Evolutionary conservation across 73 alveolate species (phyloP).

Genomic region (Tetrahymena malaccensis): DNA sequence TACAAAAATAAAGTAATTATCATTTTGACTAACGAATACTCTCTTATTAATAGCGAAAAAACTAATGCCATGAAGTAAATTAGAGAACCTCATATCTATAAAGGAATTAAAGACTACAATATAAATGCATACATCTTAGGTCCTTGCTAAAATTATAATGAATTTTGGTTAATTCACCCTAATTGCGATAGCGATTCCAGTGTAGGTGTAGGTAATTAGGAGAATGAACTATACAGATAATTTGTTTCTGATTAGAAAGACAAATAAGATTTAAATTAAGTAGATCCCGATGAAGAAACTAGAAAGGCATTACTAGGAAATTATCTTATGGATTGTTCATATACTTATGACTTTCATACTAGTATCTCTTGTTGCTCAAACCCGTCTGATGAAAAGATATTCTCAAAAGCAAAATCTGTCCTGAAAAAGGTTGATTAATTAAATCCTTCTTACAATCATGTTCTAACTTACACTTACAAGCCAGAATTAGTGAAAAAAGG

Average conservation of each 20-base stretch:
- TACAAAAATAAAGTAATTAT: not conserved
- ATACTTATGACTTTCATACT: not conserved
- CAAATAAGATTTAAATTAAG: not conserved
- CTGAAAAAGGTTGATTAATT: not conserved
- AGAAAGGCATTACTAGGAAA: not conserved
- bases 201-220: not conserved
- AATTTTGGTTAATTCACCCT: not conserved
- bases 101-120: not conserved
- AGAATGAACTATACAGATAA: not conserved
- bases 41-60: not conserved
- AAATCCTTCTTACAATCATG: not conserved
- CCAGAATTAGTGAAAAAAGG: not conserved
- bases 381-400: not conserved
- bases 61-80: not conserved
- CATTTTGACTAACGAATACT: not conserved
- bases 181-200: not conserved
- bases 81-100: not conserved
- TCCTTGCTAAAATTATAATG: not conserved
- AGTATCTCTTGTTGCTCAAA: not conserved
- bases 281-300: not conserved
- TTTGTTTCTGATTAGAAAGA: not conserved
- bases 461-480: not conserved
- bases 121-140: not conserved
- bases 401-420: not conserved
- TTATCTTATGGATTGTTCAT: not conserved